Evolutionary conservation across 1,139 yeast species (phyloP).

Genomic region (Diutina scorzettiae): DNA sequence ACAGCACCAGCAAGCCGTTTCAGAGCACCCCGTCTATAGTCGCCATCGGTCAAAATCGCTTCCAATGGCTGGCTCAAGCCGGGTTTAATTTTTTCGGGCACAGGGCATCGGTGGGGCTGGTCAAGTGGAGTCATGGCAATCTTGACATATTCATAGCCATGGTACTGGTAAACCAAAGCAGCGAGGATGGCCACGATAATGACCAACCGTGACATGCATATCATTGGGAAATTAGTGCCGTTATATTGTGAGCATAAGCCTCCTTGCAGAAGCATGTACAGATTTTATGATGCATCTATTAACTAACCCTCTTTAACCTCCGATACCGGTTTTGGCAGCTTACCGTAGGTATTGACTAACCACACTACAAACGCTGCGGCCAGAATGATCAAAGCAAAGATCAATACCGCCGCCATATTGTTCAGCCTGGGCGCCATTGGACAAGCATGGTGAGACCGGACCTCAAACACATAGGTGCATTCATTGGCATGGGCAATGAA

Average conservation of each 20-base stretch:
- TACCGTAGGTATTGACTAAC: not conserved
- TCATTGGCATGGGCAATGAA: conserved; percentile 64
- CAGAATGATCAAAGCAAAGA: conserved; percentile 39
- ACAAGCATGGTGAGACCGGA: conserved; percentile 79
- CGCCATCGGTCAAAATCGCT: conserved; percentile 8
- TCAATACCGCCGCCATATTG: conserved; percentile 48
- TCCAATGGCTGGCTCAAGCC: conserved; percentile 8
- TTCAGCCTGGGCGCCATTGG: conserved; percentile 59
- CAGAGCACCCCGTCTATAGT: conserved; percentile 7
- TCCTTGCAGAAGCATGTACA: no score
- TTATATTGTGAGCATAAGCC: no score
- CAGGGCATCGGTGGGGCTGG: not conserved
- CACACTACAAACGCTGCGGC: conserved; percentile 36
- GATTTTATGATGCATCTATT: no score
- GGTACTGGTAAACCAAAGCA: no score
- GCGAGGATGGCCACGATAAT: no score
- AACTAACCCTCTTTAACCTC: no score
- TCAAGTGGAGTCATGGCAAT: not conserved
- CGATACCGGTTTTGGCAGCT: no score
- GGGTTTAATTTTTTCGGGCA: not conserved
- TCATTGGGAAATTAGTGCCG: no score
- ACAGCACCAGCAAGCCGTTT: not conserved
- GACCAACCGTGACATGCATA: no score
- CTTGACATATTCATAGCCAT: no score
- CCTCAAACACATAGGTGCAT: conserved; percentile 78